Conservation (phyloP, 345 rosid genomes). For the Eucalyptus pauciflora region DNA sequence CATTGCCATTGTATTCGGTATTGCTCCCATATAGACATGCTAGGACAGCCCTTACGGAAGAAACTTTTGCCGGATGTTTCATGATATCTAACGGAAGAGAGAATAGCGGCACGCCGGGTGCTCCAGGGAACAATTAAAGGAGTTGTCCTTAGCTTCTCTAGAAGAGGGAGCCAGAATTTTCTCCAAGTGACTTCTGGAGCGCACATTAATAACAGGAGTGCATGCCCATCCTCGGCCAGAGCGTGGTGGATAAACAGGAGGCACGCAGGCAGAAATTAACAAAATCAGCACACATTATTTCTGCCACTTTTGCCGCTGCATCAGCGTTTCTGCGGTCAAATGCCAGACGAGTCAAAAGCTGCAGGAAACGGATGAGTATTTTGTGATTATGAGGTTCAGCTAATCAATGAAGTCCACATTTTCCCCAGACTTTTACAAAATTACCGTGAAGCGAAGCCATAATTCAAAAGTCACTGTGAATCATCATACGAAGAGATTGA, state of each 20-base stretch:
- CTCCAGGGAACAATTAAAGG: slow-evolving; percentile 63
- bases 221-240: slow-evolving; percentile 98
- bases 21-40: slow-evolving; percentile 96
- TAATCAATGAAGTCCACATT: not conserved
- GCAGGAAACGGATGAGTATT: slow-evolving; percentile 4
- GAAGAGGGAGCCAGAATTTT: slow-evolving; percentile 53
- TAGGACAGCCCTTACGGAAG: slow-evolving; percentile 88
- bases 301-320: slow-evolving; percentile 94
- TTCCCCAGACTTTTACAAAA: not conserved
- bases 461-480: not conserved
- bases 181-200: slow-evolving; percentile 36
- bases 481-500: not conserved
- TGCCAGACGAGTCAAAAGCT: slow-evolving; percentile 92
- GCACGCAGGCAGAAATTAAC: slow-evolving; percentile 95
- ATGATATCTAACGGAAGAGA: slow-evolving; percentile 86
- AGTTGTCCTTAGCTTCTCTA: slow-evolving; percentile 65
- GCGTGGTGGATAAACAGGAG: slow-evolving; percentile 93
- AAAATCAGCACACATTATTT: slow-evolving; percentile 90
- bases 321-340: slow-evolving; percentile 93
- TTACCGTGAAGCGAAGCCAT: not conserved
- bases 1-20: slow-evolving; percentile 62
- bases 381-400: not conserved
- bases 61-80: slow-evolving; percentile 81
- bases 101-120: slow-evolving; percentile 68
- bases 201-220: slow-evolving; percentile 52